phyloP scores from a whole-genome alignment of 2,329 filamentous ascomycete species.

The Plenodomus biglobosus region DNA sequence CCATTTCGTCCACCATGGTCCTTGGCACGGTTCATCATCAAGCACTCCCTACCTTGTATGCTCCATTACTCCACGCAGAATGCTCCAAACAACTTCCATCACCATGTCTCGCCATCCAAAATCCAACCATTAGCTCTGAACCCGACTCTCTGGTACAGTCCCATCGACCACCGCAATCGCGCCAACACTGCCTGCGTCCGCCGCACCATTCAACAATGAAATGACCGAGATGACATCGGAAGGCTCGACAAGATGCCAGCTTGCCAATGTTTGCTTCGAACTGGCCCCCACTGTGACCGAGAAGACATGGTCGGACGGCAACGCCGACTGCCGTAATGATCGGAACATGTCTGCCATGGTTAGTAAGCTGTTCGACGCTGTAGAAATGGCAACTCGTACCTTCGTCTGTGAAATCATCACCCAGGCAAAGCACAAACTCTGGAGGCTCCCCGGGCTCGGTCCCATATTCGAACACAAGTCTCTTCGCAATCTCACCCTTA shows the following conservation, averaged over 20 bases:
- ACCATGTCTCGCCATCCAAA: slow-evolving; percentile 1
- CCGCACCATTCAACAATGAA: slow-evolving; percentile 56
- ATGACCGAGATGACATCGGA: slow-evolving; percentile 76
- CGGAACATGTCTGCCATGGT: slow-evolving; percentile 72
- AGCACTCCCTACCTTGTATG: slow-evolving; percentile 8
- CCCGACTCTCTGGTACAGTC: slow-evolving; percentile 39
- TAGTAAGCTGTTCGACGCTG: slow-evolving; percentile 1
- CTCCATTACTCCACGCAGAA: slow-evolving; percentile 24
- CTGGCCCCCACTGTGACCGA: slow-evolving; percentile 89
- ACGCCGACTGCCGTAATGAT: slow-evolving; percentile 63
- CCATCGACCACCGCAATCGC: slow-evolving; percentile 47
- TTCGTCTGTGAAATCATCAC: slow-evolving; percentile 97
- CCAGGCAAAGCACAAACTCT: slow-evolving; percentile 86
- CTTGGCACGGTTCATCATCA: neutral
- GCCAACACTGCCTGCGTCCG: slow-evolving; percentile 46
- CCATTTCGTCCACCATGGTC: neutral
- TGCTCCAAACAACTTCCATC: slow-evolving; percentile 9
- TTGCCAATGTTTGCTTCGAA: slow-evolving; percentile 86
- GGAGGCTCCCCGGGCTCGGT: slow-evolving; percentile 59
- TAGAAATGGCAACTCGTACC: slow-evolving; percentile 56
- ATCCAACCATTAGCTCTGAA: slow-evolving; percentile 9
- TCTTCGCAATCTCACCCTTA: slow-evolving; percentile 92
- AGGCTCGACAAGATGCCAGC: slow-evolving; percentile 87
- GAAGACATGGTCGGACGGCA: slow-evolving; percentile 71
- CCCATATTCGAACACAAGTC: slow-evolving; percentile 74